A percentile compares a stretch with the other conserved stretches of the same genome.
These are phyloP conservation scores for Colletotrichum sansevieriae DNA, from an alignment of 2,329 filamentous ascomycete genomes.

Conservation along the genomic window DNA sequence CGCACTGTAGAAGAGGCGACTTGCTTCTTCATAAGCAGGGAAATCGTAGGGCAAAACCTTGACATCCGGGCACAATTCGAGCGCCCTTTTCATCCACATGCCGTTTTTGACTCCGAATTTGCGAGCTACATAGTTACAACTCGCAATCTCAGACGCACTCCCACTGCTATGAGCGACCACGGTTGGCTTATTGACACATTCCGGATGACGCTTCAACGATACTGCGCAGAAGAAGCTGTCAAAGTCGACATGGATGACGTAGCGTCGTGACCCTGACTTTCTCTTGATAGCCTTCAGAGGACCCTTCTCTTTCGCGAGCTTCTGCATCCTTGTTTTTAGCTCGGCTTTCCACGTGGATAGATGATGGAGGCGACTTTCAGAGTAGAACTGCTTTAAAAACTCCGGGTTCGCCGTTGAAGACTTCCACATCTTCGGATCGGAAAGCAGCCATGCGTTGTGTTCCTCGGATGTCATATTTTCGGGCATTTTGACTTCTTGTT, in stretches of 20 bases:
- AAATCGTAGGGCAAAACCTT: conserved; percentile 97
- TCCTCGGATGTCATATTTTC: conserved; percentile 90
- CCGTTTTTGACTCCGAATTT: conserved; percentile 92
- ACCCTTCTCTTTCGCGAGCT: conserved; percentile 78
- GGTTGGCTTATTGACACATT: conserved; percentile 82
- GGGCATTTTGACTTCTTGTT: conserved; percentile 43
- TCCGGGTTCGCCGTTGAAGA: conserved; percentile 93
- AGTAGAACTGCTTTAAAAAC: conserved; percentile 94
- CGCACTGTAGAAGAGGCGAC: conserved; percentile 86
- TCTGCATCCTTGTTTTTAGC: conserved; percentile 89
- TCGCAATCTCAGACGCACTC: conserved; percentile 92
- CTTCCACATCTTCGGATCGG: conserved; percentile 87
- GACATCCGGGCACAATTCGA: conserved; percentile 85
- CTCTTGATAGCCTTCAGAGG: conserved; percentile 61
- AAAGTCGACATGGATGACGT: conserved; percentile 96
- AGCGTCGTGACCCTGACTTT: conserved; percentile 76
- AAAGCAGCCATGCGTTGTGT: conserved; percentile 87
- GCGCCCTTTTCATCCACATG: conserved; percentile 98
- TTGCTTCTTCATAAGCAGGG: conserved; percentile 92
- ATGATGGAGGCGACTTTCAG: conserved; percentile 94
- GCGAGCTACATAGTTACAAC: conserved; percentile 94
- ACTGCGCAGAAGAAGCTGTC: conserved; percentile 99
- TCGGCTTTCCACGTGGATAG: conserved; percentile 97
- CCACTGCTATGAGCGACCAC: conserved; percentile 91
- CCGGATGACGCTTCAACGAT: conserved; percentile 81